A percentile compares a stretch with the other conserved stretches of the same genome.
Evolutionary conservation across 768 basidiomycete genomes (phyloP).

Genomic region (Termitomyces sp.): DNA sequence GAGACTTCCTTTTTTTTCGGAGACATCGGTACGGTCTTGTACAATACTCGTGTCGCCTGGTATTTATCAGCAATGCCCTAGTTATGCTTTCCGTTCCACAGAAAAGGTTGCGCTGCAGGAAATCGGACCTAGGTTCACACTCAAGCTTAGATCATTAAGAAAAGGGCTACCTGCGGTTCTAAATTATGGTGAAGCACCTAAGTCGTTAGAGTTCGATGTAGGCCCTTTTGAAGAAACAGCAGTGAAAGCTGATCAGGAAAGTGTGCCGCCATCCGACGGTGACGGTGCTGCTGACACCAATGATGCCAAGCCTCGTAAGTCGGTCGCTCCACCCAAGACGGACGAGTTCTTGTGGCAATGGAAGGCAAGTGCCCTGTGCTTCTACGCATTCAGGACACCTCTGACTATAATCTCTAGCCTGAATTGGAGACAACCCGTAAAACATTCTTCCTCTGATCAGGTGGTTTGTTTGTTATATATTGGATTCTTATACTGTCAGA

Average conservation of each 20-base stretch:
- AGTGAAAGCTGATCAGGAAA: constrained; percentile 19
- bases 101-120: constrained; percentile 94
- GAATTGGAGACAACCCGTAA: constrained; percentile 86
- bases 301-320: constrained; percentile 17
- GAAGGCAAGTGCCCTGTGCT: constrained; percentile 55
- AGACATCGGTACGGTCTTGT: constrained; percentile 68
- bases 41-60: background rate
- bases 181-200: constrained; percentile 57
- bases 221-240: constrained; percentile 27
- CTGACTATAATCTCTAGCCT: constrained; percentile 45
- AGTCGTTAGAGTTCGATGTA: constrained; percentile 48
- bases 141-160: constrained; percentile 86
- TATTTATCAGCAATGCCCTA: constrained; percentile 20
- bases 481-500: background rate
- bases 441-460: constrained; percentile 78
- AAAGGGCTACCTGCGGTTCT: constrained; percentile 84
- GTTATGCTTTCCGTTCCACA: constrained; percentile 87
- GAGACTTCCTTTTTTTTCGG: constrained; percentile 97
- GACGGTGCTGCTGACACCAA: constrained; percentile 14
- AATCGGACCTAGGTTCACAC: constrained; percentile 95
- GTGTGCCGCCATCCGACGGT: constrained; percentile 16
- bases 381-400: background rate
- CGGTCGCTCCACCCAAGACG: constrained; percentile 52
- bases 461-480: background rate
- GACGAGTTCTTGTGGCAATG: constrained; percentile 86